Conservation (phyloP, 768 basidiomycete genomes). For the Agrocybe pediades region DNA sequence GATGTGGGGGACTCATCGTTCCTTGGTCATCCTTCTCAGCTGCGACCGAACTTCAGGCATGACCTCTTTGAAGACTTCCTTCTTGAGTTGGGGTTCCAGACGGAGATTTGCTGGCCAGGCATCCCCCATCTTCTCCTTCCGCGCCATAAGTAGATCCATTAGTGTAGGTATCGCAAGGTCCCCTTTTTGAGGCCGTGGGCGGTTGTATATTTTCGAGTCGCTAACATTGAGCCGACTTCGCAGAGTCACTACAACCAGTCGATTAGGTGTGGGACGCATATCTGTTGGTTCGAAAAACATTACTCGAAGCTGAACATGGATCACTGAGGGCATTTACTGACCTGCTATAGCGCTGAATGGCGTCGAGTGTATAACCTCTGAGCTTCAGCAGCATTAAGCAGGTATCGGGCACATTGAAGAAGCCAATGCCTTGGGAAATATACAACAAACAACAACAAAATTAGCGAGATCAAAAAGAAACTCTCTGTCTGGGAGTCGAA, state of each 20-base stretch:
- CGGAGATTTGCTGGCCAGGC: conserved; percentile 48
- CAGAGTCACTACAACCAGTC: conserved; percentile 39
- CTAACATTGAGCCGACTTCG: conserved; percentile 31
- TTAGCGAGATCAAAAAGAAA: neutral
- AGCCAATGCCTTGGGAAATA: neutral
- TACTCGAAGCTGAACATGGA: neutral
- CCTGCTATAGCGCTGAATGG: neutral
- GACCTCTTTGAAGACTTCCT: conserved; percentile 37
- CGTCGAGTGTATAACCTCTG: no score
- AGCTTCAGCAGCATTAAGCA: no score
- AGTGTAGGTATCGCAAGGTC: conserved; percentile 34
- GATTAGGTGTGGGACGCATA: conserved; percentile 39
- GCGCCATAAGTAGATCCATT: conserved; percentile 36
- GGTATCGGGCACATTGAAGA: neutral
- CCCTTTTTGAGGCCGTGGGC: conserved; percentile 34
- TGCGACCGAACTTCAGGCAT: conserved; percentile 36
- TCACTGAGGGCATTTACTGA: neutral
- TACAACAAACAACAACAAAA: neutral
- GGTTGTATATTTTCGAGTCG: conserved; percentile 30
- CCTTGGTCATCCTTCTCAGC: conserved; percentile 44
- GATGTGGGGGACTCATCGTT: conserved; percentile 28
- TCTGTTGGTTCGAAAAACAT: neutral
- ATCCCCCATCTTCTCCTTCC: conserved; percentile 33
- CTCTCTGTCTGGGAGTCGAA: conserved; percentile 18
- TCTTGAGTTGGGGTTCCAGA: conserved; percentile 45